phyloP scores from a whole-genome alignment of 2,329 filamentous ascomycete species.

The Aurifilum marmelostoma region DNA sequence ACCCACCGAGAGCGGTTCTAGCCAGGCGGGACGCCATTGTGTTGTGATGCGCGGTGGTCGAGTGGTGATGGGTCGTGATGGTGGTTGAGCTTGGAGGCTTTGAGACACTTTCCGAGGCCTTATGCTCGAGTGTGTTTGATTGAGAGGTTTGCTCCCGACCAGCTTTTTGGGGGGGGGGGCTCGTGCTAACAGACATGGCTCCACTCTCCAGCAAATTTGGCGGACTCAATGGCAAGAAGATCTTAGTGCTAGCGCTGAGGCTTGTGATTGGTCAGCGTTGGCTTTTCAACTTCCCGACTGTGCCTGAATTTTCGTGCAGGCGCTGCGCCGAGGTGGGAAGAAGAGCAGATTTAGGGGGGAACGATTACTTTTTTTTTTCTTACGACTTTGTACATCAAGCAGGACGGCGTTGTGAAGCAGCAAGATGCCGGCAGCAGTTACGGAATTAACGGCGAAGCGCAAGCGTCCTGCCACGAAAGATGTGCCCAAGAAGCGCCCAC shows the following conservation, averaged over 20 bases:
- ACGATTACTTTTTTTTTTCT: not conserved
- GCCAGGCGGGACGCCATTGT: slow-evolving; percentile 98
- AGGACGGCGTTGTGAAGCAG: not conserved
- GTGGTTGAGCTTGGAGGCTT: slow-evolving; percentile 24
- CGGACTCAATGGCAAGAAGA: not conserved
- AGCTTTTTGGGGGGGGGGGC: not conserved
- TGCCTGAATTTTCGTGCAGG: slow-evolving; percentile 8
- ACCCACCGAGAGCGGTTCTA: slow-evolving; percentile 92
- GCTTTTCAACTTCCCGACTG: not conserved
- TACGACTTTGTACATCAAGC: not conserved
- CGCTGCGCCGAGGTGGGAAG: not conserved
- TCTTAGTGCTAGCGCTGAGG: slow-evolving; percentile 5
- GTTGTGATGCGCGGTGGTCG: slow-evolving; percentile 60
- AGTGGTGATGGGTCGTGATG: slow-evolving; percentile 25
- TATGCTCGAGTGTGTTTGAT: slow-evolving; percentile 18
- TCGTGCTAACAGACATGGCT: slow-evolving; percentile 5
- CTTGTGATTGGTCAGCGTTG: slow-evolving; percentile 18
- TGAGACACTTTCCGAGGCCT: slow-evolving; percentile 27
- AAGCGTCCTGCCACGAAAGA: slow-evolving; percentile 52
- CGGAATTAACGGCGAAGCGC: slow-evolving; percentile 48
- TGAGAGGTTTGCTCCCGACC: slow-evolving; percentile 25
- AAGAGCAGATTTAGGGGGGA: not conserved
- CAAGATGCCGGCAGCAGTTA: slow-evolving; percentile 37
- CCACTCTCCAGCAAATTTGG: slow-evolving; percentile 5
- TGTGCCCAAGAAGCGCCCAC: slow-evolving; percentile 54